Base-by-base conservation (phyloP, 179 eudicot genomes). In the Gypsophila paniculata region DNA sequence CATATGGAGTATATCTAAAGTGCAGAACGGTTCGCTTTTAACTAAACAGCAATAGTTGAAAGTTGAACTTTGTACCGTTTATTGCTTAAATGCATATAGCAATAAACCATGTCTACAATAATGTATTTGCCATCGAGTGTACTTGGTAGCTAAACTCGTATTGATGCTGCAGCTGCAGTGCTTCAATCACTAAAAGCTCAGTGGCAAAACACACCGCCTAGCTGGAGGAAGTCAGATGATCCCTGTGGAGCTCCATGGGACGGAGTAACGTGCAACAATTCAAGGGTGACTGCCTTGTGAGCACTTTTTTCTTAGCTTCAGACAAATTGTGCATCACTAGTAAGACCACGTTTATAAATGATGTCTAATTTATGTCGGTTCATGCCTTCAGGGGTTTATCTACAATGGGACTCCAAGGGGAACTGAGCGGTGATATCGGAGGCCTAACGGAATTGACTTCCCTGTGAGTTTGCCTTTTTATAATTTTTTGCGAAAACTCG, bases 201-300 rank as follows among this genome's bases (percentile, higher is more conserved):
- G 72, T 93, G 98, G 97, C 38, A 69, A 61, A 86, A 85, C 67
- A 81, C 85, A 7, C 98, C 98, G 6, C 96, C 96, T 4, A 91
- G 88, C 75, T 93, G 98, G 98, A 67, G 63, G 17, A 77, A 81
- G 62, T 91, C 96, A 0, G 86, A 83, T 68, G 97, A 93, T 77
- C 97, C 98, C 22, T 93, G 98, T 77, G 89, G 84, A 46, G 54
- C 71, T 68, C 63, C 74, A 0, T 93, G 98, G 98, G 98, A 93
- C 70, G 98, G 98, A 32, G 85, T 93, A 57, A 80, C 87, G 12
- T 93, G 98, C 85, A 85, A 77, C 74, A 82, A 64, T 60, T 85
- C 96, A n/a, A 91, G 91, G 68, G 88, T 93, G 19, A 83, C 90
- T 34, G 81, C 89, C 17, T 63, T 93, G 98, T 93, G 62, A 81